Evolutionary conservation across 345 rosid species (phyloP).

Genomic region (Draba incana): DNA sequence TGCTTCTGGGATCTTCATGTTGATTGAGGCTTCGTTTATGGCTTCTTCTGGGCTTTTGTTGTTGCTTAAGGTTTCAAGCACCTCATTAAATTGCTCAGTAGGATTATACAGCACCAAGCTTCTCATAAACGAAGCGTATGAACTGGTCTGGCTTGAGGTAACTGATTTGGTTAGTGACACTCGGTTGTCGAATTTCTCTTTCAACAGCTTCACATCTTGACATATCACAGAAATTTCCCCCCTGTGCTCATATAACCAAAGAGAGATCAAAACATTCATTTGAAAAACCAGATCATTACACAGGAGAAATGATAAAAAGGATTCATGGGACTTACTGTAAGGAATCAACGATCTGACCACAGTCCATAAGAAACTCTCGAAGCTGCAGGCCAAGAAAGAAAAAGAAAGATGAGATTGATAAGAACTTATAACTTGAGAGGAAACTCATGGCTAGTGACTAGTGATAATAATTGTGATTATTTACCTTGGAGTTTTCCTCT

Average conservation of each 20-base stretch:
- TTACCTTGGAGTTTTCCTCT: slow-evolving; percentile 82
- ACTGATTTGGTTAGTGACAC: slow-evolving; percentile 61
- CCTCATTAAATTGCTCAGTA: slow-evolving; percentile 10
- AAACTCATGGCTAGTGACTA: not conserved
- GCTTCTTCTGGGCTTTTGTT: slow-evolving; percentile 38
- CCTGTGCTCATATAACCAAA: slow-evolving; percentile 55
- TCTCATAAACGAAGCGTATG: slow-evolving; percentile 54
- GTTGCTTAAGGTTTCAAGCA: slow-evolving; percentile 26
- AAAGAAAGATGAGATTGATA: not conserved
- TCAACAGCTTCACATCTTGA: slow-evolving; percentile 79
- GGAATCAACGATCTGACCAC: slow-evolving; percentile 72
- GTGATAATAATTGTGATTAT: not conserved
- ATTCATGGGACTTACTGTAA: slow-evolving; percentile 68
- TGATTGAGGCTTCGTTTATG: slow-evolving; percentile 21
- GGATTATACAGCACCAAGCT: slow-evolving; percentile 37
- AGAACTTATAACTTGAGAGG: slow-evolving; percentile 10
- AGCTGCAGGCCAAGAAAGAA: slow-evolving; percentile 54
- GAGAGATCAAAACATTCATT: slow-evolving; percentile 20
- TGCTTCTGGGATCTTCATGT: slow-evolving; percentile 38
- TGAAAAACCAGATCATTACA: not conserved
- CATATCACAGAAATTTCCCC: slow-evolving; percentile 88
- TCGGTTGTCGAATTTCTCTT: slow-evolving; percentile 65
- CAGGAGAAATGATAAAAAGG: not conserved
- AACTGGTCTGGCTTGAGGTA: slow-evolving; percentile 71
- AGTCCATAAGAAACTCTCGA: slow-evolving; percentile 79